phyloP scores from a whole-genome alignment of 352 stramenopile species.

The Phytopythium vexans region DNA sequence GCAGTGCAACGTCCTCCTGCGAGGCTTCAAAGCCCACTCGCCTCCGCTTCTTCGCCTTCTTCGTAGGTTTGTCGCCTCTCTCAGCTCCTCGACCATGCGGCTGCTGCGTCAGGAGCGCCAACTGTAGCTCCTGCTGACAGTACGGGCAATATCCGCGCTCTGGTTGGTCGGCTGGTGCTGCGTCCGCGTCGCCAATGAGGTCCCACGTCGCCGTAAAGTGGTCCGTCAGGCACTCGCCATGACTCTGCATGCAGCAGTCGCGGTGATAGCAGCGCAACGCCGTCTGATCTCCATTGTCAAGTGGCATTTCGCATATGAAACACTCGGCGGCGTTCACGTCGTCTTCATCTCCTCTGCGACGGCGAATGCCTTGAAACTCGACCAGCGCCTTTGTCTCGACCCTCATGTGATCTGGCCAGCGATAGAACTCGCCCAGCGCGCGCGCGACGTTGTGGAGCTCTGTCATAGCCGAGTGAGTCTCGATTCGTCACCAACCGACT shows the following conservation, averaged over 20 bases:
- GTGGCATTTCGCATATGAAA: conserved; percentile 41
- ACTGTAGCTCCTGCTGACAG: conserved; percentile 39
- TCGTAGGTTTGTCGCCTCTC: not conserved
- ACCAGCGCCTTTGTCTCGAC: conserved; percentile 34
- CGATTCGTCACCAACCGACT: no score
- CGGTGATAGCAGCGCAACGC: conserved; percentile 40
- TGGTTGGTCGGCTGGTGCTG: conserved; percentile 7
- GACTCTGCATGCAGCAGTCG: conserved; percentile 36
- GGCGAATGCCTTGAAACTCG: conserved; percentile 11
- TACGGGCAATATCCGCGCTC: conserved; percentile 38
- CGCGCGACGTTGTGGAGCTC: conserved; percentile 35
- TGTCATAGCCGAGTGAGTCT: not conserved
- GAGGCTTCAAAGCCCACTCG: not conserved
- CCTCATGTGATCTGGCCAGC: conserved; percentile 24
- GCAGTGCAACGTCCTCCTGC: not conserved
- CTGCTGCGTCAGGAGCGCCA: conserved; percentile 29
- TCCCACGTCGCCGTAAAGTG: conserved; percentile 42
- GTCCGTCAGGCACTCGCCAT: conserved; percentile 45
- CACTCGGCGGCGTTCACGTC: conserved; percentile 10
- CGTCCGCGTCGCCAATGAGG: conserved; percentile 5
- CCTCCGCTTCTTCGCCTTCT: not conserved
- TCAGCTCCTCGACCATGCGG: not conserved
- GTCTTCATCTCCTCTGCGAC: not conserved
- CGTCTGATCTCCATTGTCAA: conserved; percentile 6
- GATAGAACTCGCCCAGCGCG: conserved; percentile 24